Evolutionary conservation across 352 stramenopile species (phyloP).

Genomic region (Paralagenidium karlingii): DNA sequence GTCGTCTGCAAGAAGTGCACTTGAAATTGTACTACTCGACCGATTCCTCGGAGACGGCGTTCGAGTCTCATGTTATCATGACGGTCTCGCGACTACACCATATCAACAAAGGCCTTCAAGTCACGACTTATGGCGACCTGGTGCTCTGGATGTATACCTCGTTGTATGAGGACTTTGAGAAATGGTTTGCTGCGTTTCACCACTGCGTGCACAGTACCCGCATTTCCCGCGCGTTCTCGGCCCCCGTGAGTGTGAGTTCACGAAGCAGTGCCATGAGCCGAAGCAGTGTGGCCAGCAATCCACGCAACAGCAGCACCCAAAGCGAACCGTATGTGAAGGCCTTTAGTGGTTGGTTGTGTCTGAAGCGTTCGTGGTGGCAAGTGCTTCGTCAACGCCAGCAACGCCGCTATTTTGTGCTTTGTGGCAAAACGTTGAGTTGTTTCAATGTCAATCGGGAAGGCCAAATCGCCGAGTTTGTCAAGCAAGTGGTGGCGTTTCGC

Average conservation of each 20-base stretch:
- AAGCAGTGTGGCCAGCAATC: conserved; percentile 5
- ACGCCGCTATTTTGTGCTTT: conserved; percentile 26
- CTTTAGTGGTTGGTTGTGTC: conserved; percentile 18
- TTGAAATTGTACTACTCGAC: conserved; percentile 26
- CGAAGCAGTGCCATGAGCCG: no score
- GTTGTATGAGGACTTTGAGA: conserved; percentile 28
- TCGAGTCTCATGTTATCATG: conserved; percentile 25
- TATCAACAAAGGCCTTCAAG: conserved; percentile 31
- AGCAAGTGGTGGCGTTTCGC: no score
- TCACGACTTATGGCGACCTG: conserved; percentile 32
- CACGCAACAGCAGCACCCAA: background rate
- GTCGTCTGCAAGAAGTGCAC: conserved; percentile 21
- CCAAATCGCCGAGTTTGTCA: conserved; percentile 18
- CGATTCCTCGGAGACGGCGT: conserved; percentile 6
- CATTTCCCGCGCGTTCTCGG: no score
- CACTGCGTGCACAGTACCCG: conserved; percentile 17
- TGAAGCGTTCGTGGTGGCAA: conserved; percentile 28
- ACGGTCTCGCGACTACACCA: conserved; percentile 17
- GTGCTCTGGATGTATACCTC: conserved; percentile 20
- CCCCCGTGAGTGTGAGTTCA: no score
- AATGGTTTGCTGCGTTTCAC: conserved; percentile 25
- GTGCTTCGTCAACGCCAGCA: conserved; percentile 6
- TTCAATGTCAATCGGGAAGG: conserved; percentile 41
- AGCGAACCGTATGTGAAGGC: background rate
- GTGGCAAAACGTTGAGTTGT: conserved; percentile 21